Percentiles rank a stretch among this genome's conserved stretches.
These are phyloP conservation scores for Schizothecium vesticola DNA, from an alignment of 495 filamentous ascomycete species.

Conservation along the genomic window DNA sequence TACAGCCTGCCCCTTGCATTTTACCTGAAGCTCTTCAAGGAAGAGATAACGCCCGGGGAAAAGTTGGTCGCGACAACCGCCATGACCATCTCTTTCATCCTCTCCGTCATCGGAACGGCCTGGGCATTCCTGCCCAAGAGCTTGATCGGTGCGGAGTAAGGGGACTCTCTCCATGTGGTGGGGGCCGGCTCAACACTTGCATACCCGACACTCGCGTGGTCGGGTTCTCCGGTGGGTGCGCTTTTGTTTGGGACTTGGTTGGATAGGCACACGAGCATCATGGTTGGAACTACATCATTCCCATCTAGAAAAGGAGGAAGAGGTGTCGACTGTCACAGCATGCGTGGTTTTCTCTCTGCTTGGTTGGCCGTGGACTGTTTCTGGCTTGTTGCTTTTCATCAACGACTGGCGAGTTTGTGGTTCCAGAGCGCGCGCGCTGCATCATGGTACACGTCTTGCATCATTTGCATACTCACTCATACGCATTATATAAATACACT, in stretches of 20 bases:
- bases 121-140: conserved; percentile 81
- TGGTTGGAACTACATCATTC: neutral
- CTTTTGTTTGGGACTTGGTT: neutral
- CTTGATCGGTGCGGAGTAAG: conserved; percentile 40
- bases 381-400: neutral
- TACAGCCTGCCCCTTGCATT: conserved; percentile 69
- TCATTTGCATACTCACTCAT: neutral
- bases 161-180: conserved; percentile 1
- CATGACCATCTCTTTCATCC: conserved; percentile 59
- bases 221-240: neutral
- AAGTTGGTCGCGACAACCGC: conserved; percentile 61
- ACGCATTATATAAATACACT: neutral
- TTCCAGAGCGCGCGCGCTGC: neutral
- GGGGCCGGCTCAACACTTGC: neutral
- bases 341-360: neutral
- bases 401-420: neutral
- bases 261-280: neutral
- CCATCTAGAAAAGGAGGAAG: neutral
- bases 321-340: neutral
- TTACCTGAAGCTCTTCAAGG: conserved; percentile 87
- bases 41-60: conserved; percentile 63
- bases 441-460: neutral
- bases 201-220: neutral
- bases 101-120: conserved; percentile 74
- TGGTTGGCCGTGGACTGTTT: neutral